phyloP scores from a whole-genome alignment of 2,329 filamentous ascomycete species.

The Lachnellula occidentalis region DNA sequence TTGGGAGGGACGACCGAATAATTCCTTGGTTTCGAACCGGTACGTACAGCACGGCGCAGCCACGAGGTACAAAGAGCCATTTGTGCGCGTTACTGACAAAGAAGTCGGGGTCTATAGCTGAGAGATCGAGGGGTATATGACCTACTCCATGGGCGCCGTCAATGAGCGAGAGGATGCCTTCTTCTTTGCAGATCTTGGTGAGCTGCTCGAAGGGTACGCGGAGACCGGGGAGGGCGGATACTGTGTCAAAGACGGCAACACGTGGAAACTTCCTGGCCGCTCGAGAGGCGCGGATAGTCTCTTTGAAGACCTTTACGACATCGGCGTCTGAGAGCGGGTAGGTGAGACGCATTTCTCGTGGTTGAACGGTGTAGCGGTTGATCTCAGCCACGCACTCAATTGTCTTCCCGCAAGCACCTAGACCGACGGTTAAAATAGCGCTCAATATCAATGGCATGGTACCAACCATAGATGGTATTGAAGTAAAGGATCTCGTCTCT shows the following conservation, averaged over 20 bases:
- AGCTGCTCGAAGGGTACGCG: constrained; percentile 72
- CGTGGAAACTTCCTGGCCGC: constrained; percentile 55
- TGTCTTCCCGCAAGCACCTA: constrained; percentile 61
- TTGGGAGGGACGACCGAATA: constrained; percentile 70
- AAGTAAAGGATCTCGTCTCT: constrained; percentile 74
- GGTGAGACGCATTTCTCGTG: constrained; percentile 51
- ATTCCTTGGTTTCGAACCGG: constrained; percentile 69
- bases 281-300: constrained; percentile 48
- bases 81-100: constrained; percentile 85
- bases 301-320: constrained; percentile 56
- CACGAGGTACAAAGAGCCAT: constrained; percentile 79
- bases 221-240: constrained; percentile 74
- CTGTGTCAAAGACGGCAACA: constrained; percentile 72
- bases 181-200: constrained; percentile 56
- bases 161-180: constrained; percentile 60
- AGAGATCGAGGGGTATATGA: constrained; percentile 67
- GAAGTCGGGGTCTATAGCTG: constrained; percentile 69
- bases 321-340: constrained; percentile 69
- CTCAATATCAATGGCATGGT: neutral
- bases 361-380: constrained; percentile 38
- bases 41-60: constrained; percentile 76
- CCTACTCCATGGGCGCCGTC: constrained; percentile 86
- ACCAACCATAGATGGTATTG: constrained; percentile 63
- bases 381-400: constrained; percentile 69
- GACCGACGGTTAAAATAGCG: neutral